Percentiles rank a stretch among this genome's conserved stretches.
phyloP scores from a whole-genome alignment of 2,329 filamentous ascomycete species.

The Phyllosticta citribraziliensis region DNA sequence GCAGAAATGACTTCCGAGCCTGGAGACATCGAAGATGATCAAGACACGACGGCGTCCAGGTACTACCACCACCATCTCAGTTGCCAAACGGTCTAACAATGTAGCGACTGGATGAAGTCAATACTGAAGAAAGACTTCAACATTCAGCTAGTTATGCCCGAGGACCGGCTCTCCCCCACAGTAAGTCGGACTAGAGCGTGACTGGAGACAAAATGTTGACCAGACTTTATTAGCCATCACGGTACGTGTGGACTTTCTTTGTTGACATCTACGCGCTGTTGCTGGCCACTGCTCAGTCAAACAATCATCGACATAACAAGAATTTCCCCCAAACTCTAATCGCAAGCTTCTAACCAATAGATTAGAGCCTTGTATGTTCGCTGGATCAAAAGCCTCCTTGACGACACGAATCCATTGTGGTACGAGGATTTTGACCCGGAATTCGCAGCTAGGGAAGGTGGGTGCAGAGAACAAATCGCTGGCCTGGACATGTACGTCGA shows the following conservation, averaged over 20 bases:
- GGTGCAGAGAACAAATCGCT: not conserved
- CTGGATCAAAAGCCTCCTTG: slow-evolving; percentile 76
- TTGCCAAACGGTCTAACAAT: not conserved
- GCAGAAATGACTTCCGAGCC: not conserved
- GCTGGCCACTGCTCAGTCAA: too few relatives aligned
- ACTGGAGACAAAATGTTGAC: not conserved
- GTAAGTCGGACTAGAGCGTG: slow-evolving; percentile 34
- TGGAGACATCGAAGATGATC: not conserved
- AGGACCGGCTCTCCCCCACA: slow-evolving; percentile 76
- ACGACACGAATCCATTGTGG: slow-evolving; percentile 49
- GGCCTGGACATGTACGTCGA: slow-evolving; percentile 62
- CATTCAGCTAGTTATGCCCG: slow-evolving; percentile 59
- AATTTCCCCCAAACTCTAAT: too few relatives aligned
- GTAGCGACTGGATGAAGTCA: slow-evolving; percentile 39
- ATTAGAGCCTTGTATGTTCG: slow-evolving; percentile 75
- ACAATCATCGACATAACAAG: too few relatives aligned
- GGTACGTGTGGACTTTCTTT: not conserved
- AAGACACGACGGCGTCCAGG: not conserved
- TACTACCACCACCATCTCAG: not conserved
- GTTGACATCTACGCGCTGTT: too few relatives aligned
- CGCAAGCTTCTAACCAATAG: not conserved
- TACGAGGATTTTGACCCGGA: slow-evolving; percentile 18
- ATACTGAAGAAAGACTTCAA: slow-evolving; percentile 68
- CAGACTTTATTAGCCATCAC: slow-evolving; percentile 18
- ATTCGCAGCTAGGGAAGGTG: not conserved